These are phyloP conservation scores for Penicillium lividum DNA, from an alignment of 495 filamentous ascomycete species.

Conservation along the genomic window DNA sequence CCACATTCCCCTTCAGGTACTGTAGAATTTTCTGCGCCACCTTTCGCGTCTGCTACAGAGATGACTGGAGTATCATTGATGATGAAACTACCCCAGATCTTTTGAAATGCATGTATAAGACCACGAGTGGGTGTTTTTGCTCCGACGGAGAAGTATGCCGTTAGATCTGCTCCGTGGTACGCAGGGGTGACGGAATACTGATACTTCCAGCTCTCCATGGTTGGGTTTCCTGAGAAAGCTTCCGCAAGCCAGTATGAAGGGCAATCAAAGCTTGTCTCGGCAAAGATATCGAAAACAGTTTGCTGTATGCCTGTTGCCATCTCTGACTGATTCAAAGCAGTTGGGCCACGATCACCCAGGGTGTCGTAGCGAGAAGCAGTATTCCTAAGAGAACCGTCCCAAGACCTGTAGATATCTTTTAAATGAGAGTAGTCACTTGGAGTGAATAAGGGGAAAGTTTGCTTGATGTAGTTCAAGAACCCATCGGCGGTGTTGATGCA, in stretches of 20 bases:
- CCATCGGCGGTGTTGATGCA: conserved; percentile 47
- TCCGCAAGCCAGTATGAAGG: conserved; percentile 65
- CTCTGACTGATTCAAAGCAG: conserved; percentile 44
- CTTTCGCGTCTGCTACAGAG: conserved; percentile 16
- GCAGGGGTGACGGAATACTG: conserved; percentile 63
- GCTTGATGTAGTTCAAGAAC: conserved; percentile 46
- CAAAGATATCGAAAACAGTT: conserved; percentile 42
- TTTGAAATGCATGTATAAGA: conserved; percentile 25
- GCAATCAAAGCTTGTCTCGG: conserved; percentile 63
- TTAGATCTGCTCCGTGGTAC: conserved; percentile 57
- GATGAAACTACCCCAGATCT: conserved; percentile 54
- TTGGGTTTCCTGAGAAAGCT: conserved; percentile 42
- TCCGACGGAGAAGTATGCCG: conserved; percentile 48
- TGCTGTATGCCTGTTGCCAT: conserved; percentile 56
- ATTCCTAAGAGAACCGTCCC: conserved; percentile 22
- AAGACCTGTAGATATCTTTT: conserved; percentile 45
- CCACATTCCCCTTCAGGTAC: conserved; percentile 6
- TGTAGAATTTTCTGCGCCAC: conserved; percentile 8
- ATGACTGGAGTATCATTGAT: conserved; percentile 49
- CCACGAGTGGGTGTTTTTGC: conserved; percentile 9
- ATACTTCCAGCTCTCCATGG: conserved; percentile 53
- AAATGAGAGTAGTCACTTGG: conserved; percentile 44
- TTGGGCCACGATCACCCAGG: conserved; percentile 45
- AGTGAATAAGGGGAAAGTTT: conserved; percentile 52
- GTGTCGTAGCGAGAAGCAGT: conserved; percentile 42